These are phyloP conservation scores for Eutrema japonicum DNA, from an alignment of 345 rosid species.

Conservation along the genomic window DNA sequence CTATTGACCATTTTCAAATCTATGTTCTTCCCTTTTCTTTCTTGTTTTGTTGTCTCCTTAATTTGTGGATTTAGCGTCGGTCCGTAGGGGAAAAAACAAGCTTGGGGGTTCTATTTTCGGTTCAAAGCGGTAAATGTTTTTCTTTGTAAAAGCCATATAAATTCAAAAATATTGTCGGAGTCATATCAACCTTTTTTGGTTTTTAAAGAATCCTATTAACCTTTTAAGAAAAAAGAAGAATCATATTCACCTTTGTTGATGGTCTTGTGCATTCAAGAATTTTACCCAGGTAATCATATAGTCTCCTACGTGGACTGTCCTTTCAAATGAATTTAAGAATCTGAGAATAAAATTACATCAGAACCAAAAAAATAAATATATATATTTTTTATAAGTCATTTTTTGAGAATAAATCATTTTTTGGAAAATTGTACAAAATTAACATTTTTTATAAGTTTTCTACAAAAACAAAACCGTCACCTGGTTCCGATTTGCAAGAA, in stretches of 20 bases:
- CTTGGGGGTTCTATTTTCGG: constrained; percentile 17
- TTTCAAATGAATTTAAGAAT: constrained; percentile 2
- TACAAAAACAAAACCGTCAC: too few relatives aligned
- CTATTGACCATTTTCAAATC: constrained; percentile 39
- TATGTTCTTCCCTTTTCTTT: constrained; percentile 37
- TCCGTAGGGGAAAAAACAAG: constrained; percentile 13
- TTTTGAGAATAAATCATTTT: too few relatives aligned
- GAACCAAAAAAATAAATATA: neutral
- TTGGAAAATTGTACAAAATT: too few relatives aligned
- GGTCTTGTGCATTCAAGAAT: constrained; percentile 27
- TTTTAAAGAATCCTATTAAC: constrained; percentile 1
- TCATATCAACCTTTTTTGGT: constrained; percentile 28
- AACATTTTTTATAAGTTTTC: too few relatives aligned
- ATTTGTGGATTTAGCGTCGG: constrained; percentile 45
- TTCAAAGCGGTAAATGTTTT: constrained; percentile 33
- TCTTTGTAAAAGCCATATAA: constrained; percentile 17
- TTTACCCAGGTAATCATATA: constrained; percentile 40
- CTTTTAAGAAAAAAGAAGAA: neutral
- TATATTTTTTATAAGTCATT: too few relatives aligned
- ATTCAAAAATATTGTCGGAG: constrained; percentile 37
- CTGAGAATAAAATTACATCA: neutral
- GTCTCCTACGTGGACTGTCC: constrained; percentile 18
- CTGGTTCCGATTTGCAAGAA: too few relatives aligned
- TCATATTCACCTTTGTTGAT: constrained; percentile 30
- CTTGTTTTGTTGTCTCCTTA: constrained; percentile 46